Conservation (phyloP, 306 rosid species). For the Medicago truncatula region MtrunA17r5.0-ANR NC_053046.1:36840501-36841000, state of each 20-base stretch:
- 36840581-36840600: constrained; percentile 57
- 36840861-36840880: not conserved
- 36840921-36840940: constrained; percentile 44
- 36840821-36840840: constrained; percentile 32
- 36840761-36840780: not conserved
- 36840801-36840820: constrained; percentile 51
- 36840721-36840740: constrained; percentile 22
- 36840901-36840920: constrained; percentile 24
- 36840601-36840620: constrained; percentile 89
- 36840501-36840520: constrained; percentile 47
- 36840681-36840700: not conserved
- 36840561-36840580: constrained; percentile 84
- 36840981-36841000: constrained; percentile 25
- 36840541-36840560: constrained; percentile 60
- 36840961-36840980: not conserved
- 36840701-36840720: constrained; percentile 57
- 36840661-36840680: constrained; percentile 35
- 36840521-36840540: constrained; percentile 46
- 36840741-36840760: not conserved
- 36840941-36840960: constrained; percentile 45
- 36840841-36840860: not conserved
- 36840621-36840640: constrained; percentile 50
- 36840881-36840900: constrained; percentile 31
- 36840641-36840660: constrained; percentile 40
- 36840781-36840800: constrained; percentile 6